Percentiles rank a stretch among this genome's conserved stretches.
phyloP scores from a whole-genome alignment of 2,329 filamentous ascomycete genomes.

The Aspergillus eucalypticola region DNA sequence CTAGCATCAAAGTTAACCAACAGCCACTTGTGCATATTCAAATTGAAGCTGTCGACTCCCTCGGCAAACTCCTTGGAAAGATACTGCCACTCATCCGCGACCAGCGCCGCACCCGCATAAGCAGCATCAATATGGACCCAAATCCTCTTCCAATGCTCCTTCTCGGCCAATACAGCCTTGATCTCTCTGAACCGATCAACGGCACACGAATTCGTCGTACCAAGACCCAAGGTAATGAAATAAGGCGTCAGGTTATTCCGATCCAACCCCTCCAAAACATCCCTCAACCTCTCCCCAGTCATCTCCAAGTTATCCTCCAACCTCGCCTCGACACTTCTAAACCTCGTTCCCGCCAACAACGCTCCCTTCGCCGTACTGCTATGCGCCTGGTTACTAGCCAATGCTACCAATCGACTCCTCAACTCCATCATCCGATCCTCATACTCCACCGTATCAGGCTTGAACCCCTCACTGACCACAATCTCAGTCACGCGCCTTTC shows the following conservation, averaged over 20 bases:
- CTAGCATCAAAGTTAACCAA: slow-evolving; percentile 84
- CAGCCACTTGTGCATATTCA: slow-evolving; percentile 98
- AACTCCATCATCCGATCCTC: slow-evolving; percentile 70
- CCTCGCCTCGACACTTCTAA: slow-evolving; percentile 65
- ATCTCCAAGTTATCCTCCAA: slow-evolving; percentile 68
- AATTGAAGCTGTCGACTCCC: slow-evolving; percentile 82
- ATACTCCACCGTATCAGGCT: slow-evolving; percentile 54
- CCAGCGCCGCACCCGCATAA: slow-evolving; percentile 82
- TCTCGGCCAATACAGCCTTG: slow-evolving; percentile 53
- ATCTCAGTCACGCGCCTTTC: slow-evolving; percentile 72
- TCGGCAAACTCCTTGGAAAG: slow-evolving; percentile 60
- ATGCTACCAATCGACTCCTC: slow-evolving; percentile 71
- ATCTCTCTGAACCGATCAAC: slow-evolving; percentile 78
- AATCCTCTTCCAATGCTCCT: slow-evolving; percentile 56
- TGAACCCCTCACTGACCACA: slow-evolving; percentile 51
- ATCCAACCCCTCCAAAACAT: slow-evolving; percentile 65
- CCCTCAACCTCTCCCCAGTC: slow-evolving; percentile 63
- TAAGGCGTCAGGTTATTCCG: slow-evolving; percentile 76
- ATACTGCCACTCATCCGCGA: slow-evolving; percentile 77
- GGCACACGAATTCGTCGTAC: slow-evolving; percentile 85
- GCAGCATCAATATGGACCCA: slow-evolving; percentile 96
- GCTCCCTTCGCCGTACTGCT: slow-evolving; percentile 85
- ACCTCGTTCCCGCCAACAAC: slow-evolving; percentile 81
- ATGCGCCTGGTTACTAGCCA: slow-evolving; percentile 78
- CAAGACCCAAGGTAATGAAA: slow-evolving; percentile 79